Conservation (phyloP, 108 stramenopile genomes). For the Fistulifera solaris region DNA sequence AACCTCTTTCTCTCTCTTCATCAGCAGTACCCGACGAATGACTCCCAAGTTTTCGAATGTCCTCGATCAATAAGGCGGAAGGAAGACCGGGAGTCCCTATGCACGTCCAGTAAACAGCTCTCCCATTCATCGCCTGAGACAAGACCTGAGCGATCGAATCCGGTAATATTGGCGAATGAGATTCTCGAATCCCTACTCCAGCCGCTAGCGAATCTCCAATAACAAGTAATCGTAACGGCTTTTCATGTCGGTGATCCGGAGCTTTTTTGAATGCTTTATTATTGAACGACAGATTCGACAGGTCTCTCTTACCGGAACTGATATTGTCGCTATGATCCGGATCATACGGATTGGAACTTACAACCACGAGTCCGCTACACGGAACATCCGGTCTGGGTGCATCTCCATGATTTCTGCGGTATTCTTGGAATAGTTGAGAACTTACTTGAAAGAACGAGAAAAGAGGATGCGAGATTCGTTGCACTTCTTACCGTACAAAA, state of each 20-base stretch:
- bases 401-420: constrained; percentile 25
- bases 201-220: constrained; percentile 63
- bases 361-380: constrained; percentile 32
- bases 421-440: constrained; percentile 11
- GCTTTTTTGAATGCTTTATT: neutral
- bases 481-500: neutral
- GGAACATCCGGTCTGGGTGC: constrained; percentile 31
- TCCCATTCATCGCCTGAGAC: constrained; percentile 31
- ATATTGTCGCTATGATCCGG: neutral
- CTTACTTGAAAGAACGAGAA: too few relatives aligned
- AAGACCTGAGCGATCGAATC: constrained; percentile 47
- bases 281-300: neutral
- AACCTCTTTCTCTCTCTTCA: too few relatives aligned
- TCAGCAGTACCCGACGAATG: too few relatives aligned
- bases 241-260: neutral
- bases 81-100: constrained; percentile 38
- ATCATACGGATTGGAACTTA: constrained; percentile 3
- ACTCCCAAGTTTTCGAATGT: neutral
- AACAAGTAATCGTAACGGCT: constrained; percentile 43
- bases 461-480: too few relatives aligned
- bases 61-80: neutral
- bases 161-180: constrained; percentile 41
- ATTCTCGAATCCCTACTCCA: constrained; percentile 45
- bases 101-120: constrained; percentile 53
- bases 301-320: too few relatives aligned